These are phyloP conservation scores for Solanum chiquidenum DNA, from an alignment of 257 asterid species.

Conservation along the genomic window DNA sequence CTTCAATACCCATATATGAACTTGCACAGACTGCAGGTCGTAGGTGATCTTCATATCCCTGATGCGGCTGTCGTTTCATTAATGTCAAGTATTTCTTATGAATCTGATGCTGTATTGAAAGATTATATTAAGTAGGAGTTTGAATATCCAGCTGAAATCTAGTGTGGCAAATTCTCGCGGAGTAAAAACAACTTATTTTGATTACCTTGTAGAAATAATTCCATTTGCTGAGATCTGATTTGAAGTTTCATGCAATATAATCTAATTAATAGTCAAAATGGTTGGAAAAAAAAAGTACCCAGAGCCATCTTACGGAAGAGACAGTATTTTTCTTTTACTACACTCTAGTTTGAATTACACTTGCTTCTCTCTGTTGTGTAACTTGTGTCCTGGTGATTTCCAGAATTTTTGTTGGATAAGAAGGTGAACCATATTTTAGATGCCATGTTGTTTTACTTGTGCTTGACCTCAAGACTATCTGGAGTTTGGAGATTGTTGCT, in stretches of 20 bases:
- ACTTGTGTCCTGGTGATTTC: background rate
- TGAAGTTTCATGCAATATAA: background rate
- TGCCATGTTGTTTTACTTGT: background rate
- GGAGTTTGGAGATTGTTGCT: background rate
- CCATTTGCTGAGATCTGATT: background rate
- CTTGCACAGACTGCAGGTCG: background rate
- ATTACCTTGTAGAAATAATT: background rate
- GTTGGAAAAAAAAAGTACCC: background rate
- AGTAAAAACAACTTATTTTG: background rate
- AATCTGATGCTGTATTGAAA: background rate
- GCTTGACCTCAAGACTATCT: background rate
- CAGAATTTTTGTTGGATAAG: background rate
- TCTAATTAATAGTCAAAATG: background rate
- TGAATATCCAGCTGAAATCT: background rate
- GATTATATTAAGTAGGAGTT: background rate
- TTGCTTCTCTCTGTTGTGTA: background rate
- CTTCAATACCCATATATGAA: background rate
- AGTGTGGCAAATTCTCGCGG: background rate
- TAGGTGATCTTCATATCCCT: background rate
- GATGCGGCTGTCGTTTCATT: background rate
- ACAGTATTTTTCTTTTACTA: background rate
- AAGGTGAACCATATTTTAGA: background rate
- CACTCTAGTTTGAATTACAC: background rate
- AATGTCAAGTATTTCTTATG: background rate
- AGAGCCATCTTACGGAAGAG: background rate